Evolutionary conservation across 306 rosid species (phyloP), one percentile per base, ranked within the genome.

Genomic region (Cajanus cajan): DNA sequence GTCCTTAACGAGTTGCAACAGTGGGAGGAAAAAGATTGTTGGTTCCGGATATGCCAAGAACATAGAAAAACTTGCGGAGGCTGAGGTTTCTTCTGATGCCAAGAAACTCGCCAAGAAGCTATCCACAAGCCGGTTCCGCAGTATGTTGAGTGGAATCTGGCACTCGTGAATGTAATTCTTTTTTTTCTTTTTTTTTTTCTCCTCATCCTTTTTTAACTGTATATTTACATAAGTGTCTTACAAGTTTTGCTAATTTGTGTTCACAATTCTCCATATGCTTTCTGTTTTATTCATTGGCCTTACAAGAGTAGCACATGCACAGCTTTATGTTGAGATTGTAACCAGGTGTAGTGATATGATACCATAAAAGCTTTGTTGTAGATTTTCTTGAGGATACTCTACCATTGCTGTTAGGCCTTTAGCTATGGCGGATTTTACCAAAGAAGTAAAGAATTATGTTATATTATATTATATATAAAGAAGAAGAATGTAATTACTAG

Each of bases 101-200:
- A 94, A 92, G 85, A 94, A 75, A 77, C 94, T 94, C 40, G 97
- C 87, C 21, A 90, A 79, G 85, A 94, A 90, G 82, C 77, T 94
- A 50, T 90, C 96, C 40, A 80, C 86, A 37, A 90, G 86, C 87
- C 79, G 94, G 51, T 94, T 94, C 76, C 89, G 97, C 62, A 88
- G 80, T 41, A 68, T 94, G 88, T 83, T 94, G 7, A 90, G 75
- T 85, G 96, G 94, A 86, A 84, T 94, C 74, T 94, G 98, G 98
- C 90, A 92, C 79, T 90, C 89, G 64, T 88, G 90, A 92, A 78
- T 89, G 83, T 73, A 37, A 74, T 85, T 73, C 82, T 33, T 59
- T 80, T 37, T n/a, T 47, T 84, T 83, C n/a, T n/a, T 71, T 63
- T 63, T n/a, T 39, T 84, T 83, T 3, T 28, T 71, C 55, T 55